phyloP scores from a whole-genome alignment of 164 flowering plant genomes.

The Vitis amurensis region DNA sequence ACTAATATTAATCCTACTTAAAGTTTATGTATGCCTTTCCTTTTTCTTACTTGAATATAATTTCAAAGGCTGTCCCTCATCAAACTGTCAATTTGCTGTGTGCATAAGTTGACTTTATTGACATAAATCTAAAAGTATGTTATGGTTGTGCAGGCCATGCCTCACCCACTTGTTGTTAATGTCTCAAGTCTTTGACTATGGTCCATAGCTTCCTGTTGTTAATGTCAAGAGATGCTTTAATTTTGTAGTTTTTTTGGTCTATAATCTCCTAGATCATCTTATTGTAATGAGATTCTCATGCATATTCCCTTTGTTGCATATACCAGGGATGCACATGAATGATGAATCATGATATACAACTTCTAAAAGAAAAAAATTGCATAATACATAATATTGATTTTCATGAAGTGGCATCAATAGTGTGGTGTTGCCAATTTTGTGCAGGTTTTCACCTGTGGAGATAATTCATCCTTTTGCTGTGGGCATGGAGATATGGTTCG shows the following conservation, averaged over 20 bases:
- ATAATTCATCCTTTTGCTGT: constrained; percentile 85
- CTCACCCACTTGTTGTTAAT: neutral
- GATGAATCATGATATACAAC: too few relatives aligned
- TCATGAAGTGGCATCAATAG: neutral
- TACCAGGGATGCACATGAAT: too few relatives aligned
- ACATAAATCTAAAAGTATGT: neutral
- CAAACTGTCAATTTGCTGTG: neutral
- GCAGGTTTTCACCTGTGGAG: constrained; percentile 95
- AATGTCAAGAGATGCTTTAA: neutral
- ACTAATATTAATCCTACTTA: too few relatives aligned
- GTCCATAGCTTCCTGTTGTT: neutral
- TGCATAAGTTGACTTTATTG: neutral
- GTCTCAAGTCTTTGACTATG: neutral
- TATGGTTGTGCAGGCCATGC: neutral
- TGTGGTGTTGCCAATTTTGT: neutral
- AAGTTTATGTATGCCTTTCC: too few relatives aligned
- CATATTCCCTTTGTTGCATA: too few relatives aligned
- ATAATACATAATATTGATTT: neutral
- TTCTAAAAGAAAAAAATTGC: too few relatives aligned
- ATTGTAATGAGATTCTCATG: neutral
- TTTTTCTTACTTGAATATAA: too few relatives aligned
- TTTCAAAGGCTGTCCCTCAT: too few relatives aligned
- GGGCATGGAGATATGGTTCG: constrained; percentile 82
- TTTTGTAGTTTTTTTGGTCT: neutral
- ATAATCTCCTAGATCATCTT: neutral